Evolutionary conservation across 1,284 basidiomycete species (phyloP).

Genomic region (Rhodotorula sp.): DNA sequence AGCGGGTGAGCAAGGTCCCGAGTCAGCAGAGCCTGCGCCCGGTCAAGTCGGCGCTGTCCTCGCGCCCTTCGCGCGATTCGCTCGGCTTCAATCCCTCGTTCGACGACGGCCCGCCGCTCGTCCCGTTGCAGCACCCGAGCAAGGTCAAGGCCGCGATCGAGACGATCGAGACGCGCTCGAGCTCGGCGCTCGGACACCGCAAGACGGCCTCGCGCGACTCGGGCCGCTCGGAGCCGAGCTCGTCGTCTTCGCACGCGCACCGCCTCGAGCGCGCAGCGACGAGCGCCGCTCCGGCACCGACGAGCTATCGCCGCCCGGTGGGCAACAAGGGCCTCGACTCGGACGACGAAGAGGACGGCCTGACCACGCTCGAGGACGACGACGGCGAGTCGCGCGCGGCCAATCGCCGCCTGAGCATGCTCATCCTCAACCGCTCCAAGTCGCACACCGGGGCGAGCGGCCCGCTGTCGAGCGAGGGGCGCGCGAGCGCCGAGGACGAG

Average conservation of each 20-base stretch:
- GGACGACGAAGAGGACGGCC: neutral
- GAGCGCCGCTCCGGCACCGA: neutral
- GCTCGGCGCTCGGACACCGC: neutral
- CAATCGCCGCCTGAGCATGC: constrained; percentile 17
- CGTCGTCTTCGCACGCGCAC: neutral
- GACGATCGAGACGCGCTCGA: constrained; percentile 22
- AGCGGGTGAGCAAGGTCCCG: neutral
- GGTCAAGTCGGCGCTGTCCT: neutral
- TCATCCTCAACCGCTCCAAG: constrained; percentile 21
- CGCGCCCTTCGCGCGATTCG: neutral
- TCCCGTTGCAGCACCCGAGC: constrained; percentile 29
- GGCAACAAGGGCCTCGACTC: constrained; percentile 14
- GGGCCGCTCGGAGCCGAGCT: neutral
- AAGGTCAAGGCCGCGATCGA: constrained; percentile 28
- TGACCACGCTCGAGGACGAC: neutral
- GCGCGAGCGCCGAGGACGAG: neutral
- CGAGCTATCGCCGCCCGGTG: constrained; percentile 10
- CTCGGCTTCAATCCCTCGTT: constrained; percentile 24
- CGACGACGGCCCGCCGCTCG: constrained; percentile 14
- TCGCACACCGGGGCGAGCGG: constrained; percentile 7
- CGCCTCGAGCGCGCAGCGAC: constrained; percentile 7
- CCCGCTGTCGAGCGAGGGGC: neutral
- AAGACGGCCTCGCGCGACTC: neutral
- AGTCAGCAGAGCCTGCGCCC: constrained; percentile 4
- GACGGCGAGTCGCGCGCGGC: constrained; percentile 15